Conservation (phyloP, 2,329 filamentous ascomycete genomes). For the Achaetomium macrosporum region DNA sequence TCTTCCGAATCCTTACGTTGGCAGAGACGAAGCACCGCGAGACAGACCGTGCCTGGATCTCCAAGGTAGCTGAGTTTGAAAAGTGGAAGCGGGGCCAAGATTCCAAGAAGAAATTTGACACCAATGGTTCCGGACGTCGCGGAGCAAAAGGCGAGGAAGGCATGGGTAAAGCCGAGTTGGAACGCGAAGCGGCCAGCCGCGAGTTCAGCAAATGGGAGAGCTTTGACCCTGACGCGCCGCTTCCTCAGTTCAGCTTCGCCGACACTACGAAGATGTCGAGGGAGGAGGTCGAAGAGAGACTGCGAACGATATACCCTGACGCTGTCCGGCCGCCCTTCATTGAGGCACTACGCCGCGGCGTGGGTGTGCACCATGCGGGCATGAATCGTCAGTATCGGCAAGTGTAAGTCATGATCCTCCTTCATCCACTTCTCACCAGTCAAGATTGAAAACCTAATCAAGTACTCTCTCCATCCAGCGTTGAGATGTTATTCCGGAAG, state of each 20-base stretch:
- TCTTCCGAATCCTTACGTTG: neutral
- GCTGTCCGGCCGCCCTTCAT: neutral
- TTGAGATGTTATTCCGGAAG: neutral
- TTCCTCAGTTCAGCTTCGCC: neutral
- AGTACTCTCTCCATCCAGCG: neutral
- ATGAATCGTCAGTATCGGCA: slow-evolving; percentile 3
- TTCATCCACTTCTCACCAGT: too few relatives aligned
- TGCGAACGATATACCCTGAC: neutral
- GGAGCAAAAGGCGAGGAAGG: neutral
- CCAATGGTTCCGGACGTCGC: neutral
- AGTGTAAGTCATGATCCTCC: neutral
- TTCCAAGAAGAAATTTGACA: neutral
- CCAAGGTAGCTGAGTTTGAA: neutral
- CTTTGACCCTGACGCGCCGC: neutral
- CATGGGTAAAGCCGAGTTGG: neutral
- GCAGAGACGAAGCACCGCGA: neutral
- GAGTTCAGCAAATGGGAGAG: neutral
- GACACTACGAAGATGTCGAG: neutral
- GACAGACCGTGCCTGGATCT: neutral
- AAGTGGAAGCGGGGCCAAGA: neutral
- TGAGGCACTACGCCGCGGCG: neutral
- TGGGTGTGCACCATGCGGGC: neutral
- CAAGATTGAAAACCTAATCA: too few relatives aligned
- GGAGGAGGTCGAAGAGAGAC: neutral
- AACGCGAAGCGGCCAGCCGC: neutral